Base-by-base conservation (phyloP, 1,284 basidiomycete species). In the Ustilago loliicola region DNA sequence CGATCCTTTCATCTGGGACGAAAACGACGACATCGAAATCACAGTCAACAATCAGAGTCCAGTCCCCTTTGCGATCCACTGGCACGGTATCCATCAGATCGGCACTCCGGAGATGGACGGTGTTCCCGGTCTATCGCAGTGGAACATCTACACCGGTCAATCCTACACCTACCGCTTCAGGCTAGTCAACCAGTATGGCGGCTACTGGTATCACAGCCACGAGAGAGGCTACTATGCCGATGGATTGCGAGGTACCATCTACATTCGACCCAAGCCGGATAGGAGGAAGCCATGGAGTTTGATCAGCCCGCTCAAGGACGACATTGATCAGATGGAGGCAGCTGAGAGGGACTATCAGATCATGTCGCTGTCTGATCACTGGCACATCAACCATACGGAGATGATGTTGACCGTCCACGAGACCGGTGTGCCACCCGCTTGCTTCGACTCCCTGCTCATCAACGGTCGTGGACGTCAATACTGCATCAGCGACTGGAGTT, bases 91-190 rank as follows among this genome's bases (percentile, higher is more conserved):
- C 19, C 73, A 77, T 50, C 78, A 80, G 67, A 74, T 77, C 34
- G 78, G 78, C 45, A 68, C 63, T 4, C 78, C 78, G 11, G 70
- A 80, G 58, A 80, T 80, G 78, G 78, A 80, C 50, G 78, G 78
- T 19, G 78, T 80, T n/a, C 78, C 78, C 2, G 78, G 78, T 10
- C 32, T 80, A 25, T 74, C 66, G 19, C 78, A 80, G 60, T 80
- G 78, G 78, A 77, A 73, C 59, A 80, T 80, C 65, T 76, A 76
- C 27, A 17, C 55, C 11, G 78, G 74, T 38, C 60, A 74, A 36
- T 60, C 60, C 10, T 80, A 71, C 58, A 69, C 68, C 25, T 80
- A 80, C 32, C 71, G 74, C 10, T 80, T 80, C 71, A 76, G 74
- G 61, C 52, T 80, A 55, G 56, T 64, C 52, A 72, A 72, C 27